phyloP scores from a whole-genome alignment of 257 asterid species.

The Voacanga thouarsii region DNA sequence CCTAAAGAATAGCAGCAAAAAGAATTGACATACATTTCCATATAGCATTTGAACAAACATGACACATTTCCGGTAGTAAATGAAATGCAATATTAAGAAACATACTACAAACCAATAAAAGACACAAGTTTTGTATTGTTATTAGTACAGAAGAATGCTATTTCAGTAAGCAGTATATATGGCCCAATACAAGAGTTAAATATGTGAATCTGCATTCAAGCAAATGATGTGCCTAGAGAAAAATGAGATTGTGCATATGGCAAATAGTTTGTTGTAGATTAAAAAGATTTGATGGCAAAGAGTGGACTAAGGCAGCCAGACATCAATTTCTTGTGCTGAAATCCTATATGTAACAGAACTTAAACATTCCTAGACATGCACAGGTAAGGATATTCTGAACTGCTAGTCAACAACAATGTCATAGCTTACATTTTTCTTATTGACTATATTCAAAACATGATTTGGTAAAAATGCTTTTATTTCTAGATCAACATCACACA shows the following conservation, averaged over 20 bases:
- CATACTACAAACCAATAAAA: conserved; percentile 87
- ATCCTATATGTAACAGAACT: not conserved
- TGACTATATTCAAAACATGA: conserved; percentile 85
- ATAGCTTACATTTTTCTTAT: conserved; percentile 62
- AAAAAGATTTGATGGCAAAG: not conserved
- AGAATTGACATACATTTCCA: not conserved
- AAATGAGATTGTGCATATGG: not conserved
- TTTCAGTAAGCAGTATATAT: not conserved
- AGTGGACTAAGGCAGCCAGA: conserved; percentile 7
- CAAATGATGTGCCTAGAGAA: not conserved
- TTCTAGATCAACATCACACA: conserved; percentile 92
- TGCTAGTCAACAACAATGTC: conserved; percentile 10
- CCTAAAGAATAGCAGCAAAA: not conserved
- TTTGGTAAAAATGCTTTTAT: conserved; percentile 86
- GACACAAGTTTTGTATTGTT: conserved; percentile 87
- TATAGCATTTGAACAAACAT: not conserved
- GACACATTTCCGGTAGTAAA: not conserved
- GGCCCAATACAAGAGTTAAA: not conserved
- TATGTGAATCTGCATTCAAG: conserved; percentile 4
- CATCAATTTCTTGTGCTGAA: conserved; percentile 2
- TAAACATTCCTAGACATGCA: not conserved
- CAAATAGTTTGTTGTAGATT: not conserved
- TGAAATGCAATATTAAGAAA: conserved; percentile 5
- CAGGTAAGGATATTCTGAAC: not conserved
- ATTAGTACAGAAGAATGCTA: conserved; percentile 46